These are phyloP conservation scores for Leucogyrophana mollusca DNA, from an alignment of 768 basidiomycete genomes.

Conservation along the genomic window DNA sequence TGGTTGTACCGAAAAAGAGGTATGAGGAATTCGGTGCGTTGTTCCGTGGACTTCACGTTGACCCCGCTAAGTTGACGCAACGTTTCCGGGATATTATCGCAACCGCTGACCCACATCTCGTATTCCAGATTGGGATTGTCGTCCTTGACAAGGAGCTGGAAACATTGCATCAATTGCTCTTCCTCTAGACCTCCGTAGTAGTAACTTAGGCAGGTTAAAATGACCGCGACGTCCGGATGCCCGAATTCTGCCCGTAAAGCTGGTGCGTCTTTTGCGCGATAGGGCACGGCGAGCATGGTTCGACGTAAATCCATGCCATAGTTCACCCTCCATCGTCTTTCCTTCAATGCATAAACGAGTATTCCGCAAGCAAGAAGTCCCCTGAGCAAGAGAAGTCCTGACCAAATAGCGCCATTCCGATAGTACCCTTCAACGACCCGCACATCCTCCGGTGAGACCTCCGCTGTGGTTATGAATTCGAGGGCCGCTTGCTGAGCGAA, in stretches of 20 bases:
- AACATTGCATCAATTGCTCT: slow-evolving; percentile 14
- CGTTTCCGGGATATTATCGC: slow-evolving; percentile 13
- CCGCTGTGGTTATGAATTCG: slow-evolving; percentile 20
- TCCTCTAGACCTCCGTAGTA: slow-evolving; percentile 23
- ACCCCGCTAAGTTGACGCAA: slow-evolving; percentile 16
- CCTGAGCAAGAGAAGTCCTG: slow-evolving; percentile 29
- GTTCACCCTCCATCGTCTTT: slow-evolving; percentile 38
- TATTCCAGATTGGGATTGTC: slow-evolving; percentile 21
- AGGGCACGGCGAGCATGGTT: slow-evolving; percentile 31
- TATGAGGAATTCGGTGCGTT: slow-evolving; percentile 14
- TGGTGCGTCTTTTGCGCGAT: slow-evolving; percentile 26
- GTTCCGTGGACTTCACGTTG: slow-evolving; percentile 28
- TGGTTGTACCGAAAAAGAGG: slow-evolving; percentile 17
- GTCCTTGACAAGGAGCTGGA: slow-evolving; percentile 15
- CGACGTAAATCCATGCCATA: slow-evolving; percentile 32
- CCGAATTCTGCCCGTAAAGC: slow-evolving; percentile 24
- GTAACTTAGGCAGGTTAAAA: slow-evolving; percentile 18
- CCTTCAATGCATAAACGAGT: slow-evolving; percentile 26
- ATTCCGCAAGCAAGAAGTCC: slow-evolving; percentile 33
- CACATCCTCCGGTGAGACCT: not conserved
- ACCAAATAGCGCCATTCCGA: slow-evolving; percentile 12
- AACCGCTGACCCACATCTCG: slow-evolving; percentile 15
- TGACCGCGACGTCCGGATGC: slow-evolving; percentile 24
- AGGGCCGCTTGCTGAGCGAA: slow-evolving; percentile 8
- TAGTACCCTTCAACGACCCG: slow-evolving; percentile 8